Conservation (phyloP, 768 basidiomycete species). For the Leccinum disarticulatum region DNA sequence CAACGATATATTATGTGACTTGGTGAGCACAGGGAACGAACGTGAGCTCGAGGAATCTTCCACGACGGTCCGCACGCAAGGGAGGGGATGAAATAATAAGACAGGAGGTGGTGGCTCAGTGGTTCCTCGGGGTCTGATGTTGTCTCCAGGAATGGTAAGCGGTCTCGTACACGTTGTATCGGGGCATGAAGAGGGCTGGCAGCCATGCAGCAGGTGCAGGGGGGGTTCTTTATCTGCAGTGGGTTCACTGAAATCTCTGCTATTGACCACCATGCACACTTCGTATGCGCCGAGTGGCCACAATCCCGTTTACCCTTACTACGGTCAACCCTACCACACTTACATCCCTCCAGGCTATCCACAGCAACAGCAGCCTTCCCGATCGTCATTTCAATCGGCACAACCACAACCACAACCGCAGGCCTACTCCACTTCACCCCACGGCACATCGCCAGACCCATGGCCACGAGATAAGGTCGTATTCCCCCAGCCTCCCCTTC, state of each 20-base stretch:
- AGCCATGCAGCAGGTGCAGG: slow-evolving; percentile 23
- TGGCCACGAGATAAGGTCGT: slow-evolving; percentile 36
- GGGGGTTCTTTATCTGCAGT: slow-evolving; percentile 13
- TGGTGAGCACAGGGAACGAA: neutral
- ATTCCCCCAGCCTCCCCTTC: slow-evolving; percentile 28
- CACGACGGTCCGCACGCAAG: neutral
- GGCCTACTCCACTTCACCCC: slow-evolving; percentile 30
- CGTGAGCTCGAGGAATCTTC: neutral
- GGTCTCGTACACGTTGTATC: slow-evolving; percentile 25
- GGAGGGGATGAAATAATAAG: neutral
- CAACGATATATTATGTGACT: neutral
- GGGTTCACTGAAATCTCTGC: neutral
- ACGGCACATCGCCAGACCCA: slow-evolving; percentile 30
- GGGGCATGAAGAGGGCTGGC: slow-evolving; percentile 11
- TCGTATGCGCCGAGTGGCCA: slow-evolving; percentile 25
- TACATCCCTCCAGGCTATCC: slow-evolving; percentile 33
- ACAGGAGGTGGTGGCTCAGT: neutral
- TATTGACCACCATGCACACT: slow-evolving; percentile 19
- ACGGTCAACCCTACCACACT: slow-evolving; percentile 43
- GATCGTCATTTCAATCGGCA: slow-evolving; percentile 1
- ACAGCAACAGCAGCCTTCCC: slow-evolving; percentile 1
- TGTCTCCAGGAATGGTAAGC: slow-evolving; percentile 36
- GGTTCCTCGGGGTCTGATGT: neutral
- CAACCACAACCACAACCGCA: slow-evolving; percentile 20
- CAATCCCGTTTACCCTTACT: slow-evolving; percentile 46